Percentiles rank a stretch among this genome's conserved stretches.
phyloP scores from a whole-genome alignment of 176 grass and related monocot species.

The Alopecurus myosuroides region DNA sequence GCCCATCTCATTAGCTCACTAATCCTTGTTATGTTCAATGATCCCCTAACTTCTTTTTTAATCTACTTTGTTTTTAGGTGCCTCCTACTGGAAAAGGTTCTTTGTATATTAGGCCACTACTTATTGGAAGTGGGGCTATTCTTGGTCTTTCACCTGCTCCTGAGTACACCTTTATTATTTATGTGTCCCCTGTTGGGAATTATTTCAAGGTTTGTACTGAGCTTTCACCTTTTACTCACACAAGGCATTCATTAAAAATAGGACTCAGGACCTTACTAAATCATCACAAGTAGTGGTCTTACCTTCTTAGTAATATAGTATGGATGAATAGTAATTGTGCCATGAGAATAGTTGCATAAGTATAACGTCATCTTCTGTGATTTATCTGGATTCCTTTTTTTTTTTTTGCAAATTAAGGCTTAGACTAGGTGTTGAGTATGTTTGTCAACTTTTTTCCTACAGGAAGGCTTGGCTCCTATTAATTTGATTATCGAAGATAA shows the following conservation, averaged over 20 bases:
- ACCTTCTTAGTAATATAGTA: not conserved
- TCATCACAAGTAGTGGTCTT: not conserved
- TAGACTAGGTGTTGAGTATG: not conserved
- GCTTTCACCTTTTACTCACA: not conserved
- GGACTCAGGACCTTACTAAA: not conserved
- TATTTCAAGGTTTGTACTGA: constrained; percentile 86
- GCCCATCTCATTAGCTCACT: not conserved
- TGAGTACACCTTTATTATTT: constrained; percentile 85
- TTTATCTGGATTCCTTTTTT: not conserved
- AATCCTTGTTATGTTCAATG: not conserved
- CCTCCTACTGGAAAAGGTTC: constrained; percentile 85
- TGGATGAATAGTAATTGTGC: not conserved
- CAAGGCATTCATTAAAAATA: not conserved
- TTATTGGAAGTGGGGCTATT: constrained; percentile 77
- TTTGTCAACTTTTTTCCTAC: constrained; percentile 25
- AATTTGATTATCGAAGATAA: constrained; percentile 88
- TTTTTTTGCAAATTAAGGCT: not conserved
- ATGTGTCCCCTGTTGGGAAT: constrained; percentile 93
- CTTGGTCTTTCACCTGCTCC: constrained; percentile 94
- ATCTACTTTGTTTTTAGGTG: constrained; percentile 44
- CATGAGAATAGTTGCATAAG: not conserved
- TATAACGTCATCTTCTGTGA: not conserved
- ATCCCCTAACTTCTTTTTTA: not conserved
- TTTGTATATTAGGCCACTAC: constrained; percentile 82
- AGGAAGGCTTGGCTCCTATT: constrained; percentile 89